Conservation (phyloP, 805 yeast genomes). For the Yarrowia sp. region DNA sequence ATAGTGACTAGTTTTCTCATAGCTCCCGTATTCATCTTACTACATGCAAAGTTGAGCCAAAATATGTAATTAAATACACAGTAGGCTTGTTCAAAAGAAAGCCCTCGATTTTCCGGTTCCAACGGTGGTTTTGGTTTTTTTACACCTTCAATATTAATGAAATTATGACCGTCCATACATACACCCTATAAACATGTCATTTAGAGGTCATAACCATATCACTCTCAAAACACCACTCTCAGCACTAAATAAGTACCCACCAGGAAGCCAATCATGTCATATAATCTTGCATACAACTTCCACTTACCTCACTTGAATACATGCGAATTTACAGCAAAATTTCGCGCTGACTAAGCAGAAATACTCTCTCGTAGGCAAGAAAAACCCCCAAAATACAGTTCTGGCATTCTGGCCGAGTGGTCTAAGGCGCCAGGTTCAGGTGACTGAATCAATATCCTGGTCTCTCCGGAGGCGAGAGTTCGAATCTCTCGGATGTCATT, state of each 20-base stretch:
- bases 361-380: background rate
- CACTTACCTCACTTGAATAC: background rate
- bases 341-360: background rate
- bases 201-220: too few species aligned
- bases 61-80: too few species aligned
- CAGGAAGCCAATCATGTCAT: background rate
- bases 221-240: too few species aligned
- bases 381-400: background rate
- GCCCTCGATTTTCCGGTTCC: background rate
- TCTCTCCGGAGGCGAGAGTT: conserved; percentile 18
- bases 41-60: too few species aligned
- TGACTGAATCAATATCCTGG: conserved; percentile 14
- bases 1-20: too few species aligned
- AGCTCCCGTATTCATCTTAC: too few species aligned
- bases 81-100: too few species aligned
- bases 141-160: background rate
- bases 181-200: too few species aligned
- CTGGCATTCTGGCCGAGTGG: conserved; percentile 15
- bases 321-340: background rate
- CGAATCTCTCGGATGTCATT: conserved; percentile 18
- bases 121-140: background rate
- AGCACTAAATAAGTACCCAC: too few species aligned
- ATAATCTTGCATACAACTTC: too few species aligned
- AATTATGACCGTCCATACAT: too few species aligned
- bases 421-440: conserved; percentile 20